Evolutionary conservation across 169 alveolate genomes (phyloP), one percentile per base, ranked within the genome.

Genomic region (Plasmodium ovale): DNA sequence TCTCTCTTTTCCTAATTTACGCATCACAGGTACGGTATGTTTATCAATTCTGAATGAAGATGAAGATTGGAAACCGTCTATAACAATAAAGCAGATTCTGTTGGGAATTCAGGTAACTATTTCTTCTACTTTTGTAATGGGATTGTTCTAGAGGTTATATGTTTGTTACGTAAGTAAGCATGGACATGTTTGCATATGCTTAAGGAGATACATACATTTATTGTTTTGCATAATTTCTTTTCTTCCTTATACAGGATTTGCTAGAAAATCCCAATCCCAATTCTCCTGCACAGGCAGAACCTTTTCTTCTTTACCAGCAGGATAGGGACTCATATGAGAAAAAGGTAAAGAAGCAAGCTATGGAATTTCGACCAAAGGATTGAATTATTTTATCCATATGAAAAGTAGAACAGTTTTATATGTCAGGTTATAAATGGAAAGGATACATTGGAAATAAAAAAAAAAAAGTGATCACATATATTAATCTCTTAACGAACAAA

Each of bases 41-140:
- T 95, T 98, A 47, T 96, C 99, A 25, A 99, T 99, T 70, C 93
- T 99, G n/a, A 98, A 97, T 91, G 99, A 99, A 94, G 99, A 99
- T 92, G 99, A 98, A 96, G 99, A 98, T 77, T 99, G 99, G 99
- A 98, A 97, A 92, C 99, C 99, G n/a, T 97, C 99, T 14, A 98
- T 99, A 79, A 98, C 99, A 10, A 96, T 99, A 79, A 98, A 98
- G 59, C 98, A 98, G 91, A 97, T 99, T 72, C 96, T 99, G 16
- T 93, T 98, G 27, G 99, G 99, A 25, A 98, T 98, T n/a, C 99
- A 98, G 95, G 98, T 88, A 65, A 64, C 53, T 5, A 27, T 67
- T n/a, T 39, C 29, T 62, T 27, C 31, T 16, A 21, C 21, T 10
- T 29, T 54, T 71, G 9, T 25, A 21, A 14, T 77, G 31, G 72